Base-by-base conservation (phyloP, 164 flowering plant genomes). In the Liquidambar formosana region DNA sequence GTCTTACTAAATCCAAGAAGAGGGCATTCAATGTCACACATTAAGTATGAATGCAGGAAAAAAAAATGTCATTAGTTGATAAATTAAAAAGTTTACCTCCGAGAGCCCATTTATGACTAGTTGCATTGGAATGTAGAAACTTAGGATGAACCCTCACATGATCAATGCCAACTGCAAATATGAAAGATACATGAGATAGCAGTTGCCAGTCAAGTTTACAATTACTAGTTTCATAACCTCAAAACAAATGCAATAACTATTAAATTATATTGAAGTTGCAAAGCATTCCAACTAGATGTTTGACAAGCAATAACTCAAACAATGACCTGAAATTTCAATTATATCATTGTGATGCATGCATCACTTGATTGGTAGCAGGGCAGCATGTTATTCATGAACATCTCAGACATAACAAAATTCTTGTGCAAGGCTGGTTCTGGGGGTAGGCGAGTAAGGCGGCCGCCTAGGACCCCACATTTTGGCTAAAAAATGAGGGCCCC, bases 31-130 rank as follows among this genome's bases (percentile, higher is more conserved):
- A 58, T 58, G 18, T 26, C 22, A 58, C 61, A 26, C 41, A 58
- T 26, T 11, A 26, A 27, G 61, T 6, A n/a, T n/a, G n/a, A n/a
- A n/a, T n/a, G n/a, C n/a, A n/a, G n/a, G n/a, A n/a, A n/a, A n/a
- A n/a, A n/a, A n/a, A n/a, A n/a, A n/a, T n/a, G n/a, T n/a, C 4
- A 33, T 6, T 33, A 6, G 41, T 33, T 2, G 41, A 33, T 33
- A 33, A 27, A 19, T 21, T 21, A 38, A 26, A 38, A 45, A 18
- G 3, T 3, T 74, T 76, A 93, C 99, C 99, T 87, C 99, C 99
- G 81, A 96, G 96, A 65, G 92, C 98, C 99, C 99, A 96, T 63
- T 96, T 96, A 69, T 96, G 99, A 72, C 99, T 96, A 12, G 98
- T 96, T 62, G 99, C 99, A 83, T 96, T 96, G 25, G 99, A 96